Percentiles rank a stretch among this genome's conserved stretches.
phyloP scores from a whole-genome alignment of 768 basidiomycete species.

The Hericium erinaceus region DNA sequence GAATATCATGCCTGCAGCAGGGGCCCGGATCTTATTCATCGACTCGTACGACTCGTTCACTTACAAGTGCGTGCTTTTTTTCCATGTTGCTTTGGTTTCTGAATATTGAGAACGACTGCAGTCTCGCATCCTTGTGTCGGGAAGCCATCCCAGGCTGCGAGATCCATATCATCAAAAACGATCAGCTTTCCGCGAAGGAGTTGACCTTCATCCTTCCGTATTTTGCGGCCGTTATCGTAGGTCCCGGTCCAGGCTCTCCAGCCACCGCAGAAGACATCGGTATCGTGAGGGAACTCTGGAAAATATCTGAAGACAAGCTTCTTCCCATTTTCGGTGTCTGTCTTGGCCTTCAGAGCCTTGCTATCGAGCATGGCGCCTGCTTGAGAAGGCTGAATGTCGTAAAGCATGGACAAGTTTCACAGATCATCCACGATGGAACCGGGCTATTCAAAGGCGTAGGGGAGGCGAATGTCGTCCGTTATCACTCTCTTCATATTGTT shows the following conservation, averaged over 20 bases:
- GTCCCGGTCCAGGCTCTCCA: constrained; percentile 78
- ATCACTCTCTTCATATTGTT: constrained; percentile 70
- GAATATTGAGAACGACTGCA: constrained; percentile 17
- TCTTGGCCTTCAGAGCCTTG: constrained; percentile 72
- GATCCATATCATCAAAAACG: constrained; percentile 69
- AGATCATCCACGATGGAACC: constrained; percentile 44
- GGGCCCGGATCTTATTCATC: constrained; percentile 54
- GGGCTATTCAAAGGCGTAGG: constrained; percentile 56
- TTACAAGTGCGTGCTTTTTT: constrained; percentile 59
- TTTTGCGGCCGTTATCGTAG: constrained; percentile 65
- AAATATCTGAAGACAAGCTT: constrained; percentile 36
- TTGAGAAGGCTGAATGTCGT: constrained; percentile 54
- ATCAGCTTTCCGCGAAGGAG: constrained; percentile 40
- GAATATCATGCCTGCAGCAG: background rate
- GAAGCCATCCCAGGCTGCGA: constrained; percentile 49
- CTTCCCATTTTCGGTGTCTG: constrained; percentile 80
- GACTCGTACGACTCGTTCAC: constrained; percentile 88
- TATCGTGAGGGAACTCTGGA: constrained; percentile 64
- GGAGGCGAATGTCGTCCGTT: constrained; percentile 55
- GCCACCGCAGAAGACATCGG: constrained; percentile 54
- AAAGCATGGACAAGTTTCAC: constrained; percentile 74
- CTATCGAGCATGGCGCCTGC: constrained; percentile 50
- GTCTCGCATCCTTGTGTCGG: constrained; percentile 65
- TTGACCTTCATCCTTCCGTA: constrained; percentile 44
- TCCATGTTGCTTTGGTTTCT: background rate